These are phyloP conservation scores for Austroboletus niveus DNA, from an alignment of 1,284 basidiomycete genomes.

Conservation along the genomic window DNA sequence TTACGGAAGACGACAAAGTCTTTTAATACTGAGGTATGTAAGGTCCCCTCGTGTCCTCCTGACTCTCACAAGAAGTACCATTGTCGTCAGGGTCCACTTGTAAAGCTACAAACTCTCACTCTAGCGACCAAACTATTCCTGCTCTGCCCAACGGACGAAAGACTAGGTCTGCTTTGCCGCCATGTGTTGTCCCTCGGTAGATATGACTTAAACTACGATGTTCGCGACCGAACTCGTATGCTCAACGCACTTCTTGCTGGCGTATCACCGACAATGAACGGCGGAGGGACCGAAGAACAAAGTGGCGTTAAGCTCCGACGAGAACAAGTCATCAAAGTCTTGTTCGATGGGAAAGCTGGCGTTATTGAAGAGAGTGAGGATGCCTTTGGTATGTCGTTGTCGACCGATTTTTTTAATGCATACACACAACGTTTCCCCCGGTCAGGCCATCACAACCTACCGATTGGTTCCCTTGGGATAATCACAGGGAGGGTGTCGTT, in stretches of 20 bases:
- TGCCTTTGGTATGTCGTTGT: constrained; percentile 19
- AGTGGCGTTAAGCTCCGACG: constrained; percentile 76
- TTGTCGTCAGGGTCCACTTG: constrained; percentile 50
- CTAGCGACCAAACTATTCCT: constrained; percentile 83
- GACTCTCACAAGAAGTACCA: not conserved
- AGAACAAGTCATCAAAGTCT: constrained; percentile 77
- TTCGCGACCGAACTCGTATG: constrained; percentile 85
- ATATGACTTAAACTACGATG: constrained; percentile 85
- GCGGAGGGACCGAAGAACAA: constrained; percentile 33
- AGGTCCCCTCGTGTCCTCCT: not conserved
- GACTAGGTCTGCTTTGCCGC: constrained; percentile 53
- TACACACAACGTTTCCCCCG: not conserved
- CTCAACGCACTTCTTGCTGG: constrained; percentile 63
- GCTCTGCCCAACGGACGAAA: constrained; percentile 56
- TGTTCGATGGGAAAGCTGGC: constrained; percentile 71
- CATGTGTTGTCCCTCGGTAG: constrained; percentile 84
- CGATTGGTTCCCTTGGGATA: constrained; percentile 56
- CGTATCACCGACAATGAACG: constrained; percentile 35
- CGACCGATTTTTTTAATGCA: not conserved
- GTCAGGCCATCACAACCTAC: constrained; percentile 41
- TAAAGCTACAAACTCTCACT: constrained; percentile 81
- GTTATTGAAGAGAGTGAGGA: constrained; percentile 39
- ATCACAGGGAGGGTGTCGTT: constrained; percentile 53
- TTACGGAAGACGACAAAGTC: constrained; percentile 72
- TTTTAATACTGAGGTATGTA: constrained; percentile 67